Base-by-base conservation (phyloP, 2,329 filamentous ascomycete species). In the Thermochaetoides dissita region DNA sequence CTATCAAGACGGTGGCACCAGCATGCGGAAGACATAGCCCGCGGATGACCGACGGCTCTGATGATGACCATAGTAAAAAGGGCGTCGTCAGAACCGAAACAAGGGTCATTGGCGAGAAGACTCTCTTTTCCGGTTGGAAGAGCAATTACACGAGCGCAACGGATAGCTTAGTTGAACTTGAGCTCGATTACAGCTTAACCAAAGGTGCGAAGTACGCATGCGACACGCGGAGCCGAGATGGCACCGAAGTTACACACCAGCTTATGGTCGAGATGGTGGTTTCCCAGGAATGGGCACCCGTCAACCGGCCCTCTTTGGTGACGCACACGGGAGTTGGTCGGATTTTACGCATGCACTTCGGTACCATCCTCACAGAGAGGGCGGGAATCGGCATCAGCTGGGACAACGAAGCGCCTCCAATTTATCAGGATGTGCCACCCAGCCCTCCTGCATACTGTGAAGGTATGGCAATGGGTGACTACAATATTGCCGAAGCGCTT, bases 251-350 rank as follows among this genome's bases (percentile, higher is more conserved):
- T 44, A 78, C 77, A 40, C 89, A 98, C 67, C 79, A 81, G 56
- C 74, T 98, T 36, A 76, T 94, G 55, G 74, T 96, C 44, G 89
- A 98, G 64, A 78, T 96, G 67, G 87, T 96, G 39, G 87, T 98
- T 17, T 84, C 84, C 2, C 87, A 95, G 61, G 89, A 96, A 60
- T 91, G 85, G 66, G 74, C 72, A 0, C 82, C 81, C 49, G 77
- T 81, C 56, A 79, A 76, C 46, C 80, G 79, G 59, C 69, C 72
- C 2, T 63, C 67, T 41, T 68, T 86, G 39, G 74, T 84, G 38
- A 88, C 85, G 0, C 86, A 88, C 39, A 95, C 89, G 0, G 89
- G 89, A 46, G 83, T 87, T 2, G 91, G 89, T 0, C 77, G 89
- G 49, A 89, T 96, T 40, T 69, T 98, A 46, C 76, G 89, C 50